These are phyloP conservation scores for Didymella sp. DNA, from an alignment of 2,329 filamentous ascomycete genomes.

Conservation along the genomic window DNA sequence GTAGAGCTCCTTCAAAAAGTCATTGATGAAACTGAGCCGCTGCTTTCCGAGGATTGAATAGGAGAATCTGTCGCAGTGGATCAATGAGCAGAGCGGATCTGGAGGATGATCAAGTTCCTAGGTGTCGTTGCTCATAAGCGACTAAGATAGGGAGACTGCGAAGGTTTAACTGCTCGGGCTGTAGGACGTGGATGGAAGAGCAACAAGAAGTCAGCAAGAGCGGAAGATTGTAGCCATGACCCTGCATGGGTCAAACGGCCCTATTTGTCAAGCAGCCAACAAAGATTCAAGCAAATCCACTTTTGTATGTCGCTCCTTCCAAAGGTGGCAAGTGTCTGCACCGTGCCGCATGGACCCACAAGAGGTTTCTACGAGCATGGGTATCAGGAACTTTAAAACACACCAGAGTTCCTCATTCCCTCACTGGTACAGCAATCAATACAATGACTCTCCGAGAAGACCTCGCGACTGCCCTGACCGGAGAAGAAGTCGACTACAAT, in stretches of 20 bases:
- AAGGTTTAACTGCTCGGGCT: neutral
- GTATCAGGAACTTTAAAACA: neutral
- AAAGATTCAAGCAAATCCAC: neutral
- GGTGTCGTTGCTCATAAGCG: no score
- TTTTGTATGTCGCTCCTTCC: neutral
- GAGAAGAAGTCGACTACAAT: neutral
- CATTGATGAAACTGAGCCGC: no score
- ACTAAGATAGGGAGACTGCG: neutral
- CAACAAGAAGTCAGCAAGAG: neutral
- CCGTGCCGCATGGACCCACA: neutral
- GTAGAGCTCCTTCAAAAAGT: no score
- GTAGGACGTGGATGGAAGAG: neutral
- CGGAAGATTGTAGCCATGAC: neutral
- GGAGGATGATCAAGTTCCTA: no score
- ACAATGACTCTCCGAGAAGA: neutral
- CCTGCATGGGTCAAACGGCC: neutral
- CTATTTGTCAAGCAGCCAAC: neutral
- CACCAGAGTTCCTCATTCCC: neutral
- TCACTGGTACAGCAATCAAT: neutral
- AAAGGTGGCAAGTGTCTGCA: neutral
- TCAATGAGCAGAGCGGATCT: no score
- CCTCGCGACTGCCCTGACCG: neutral
- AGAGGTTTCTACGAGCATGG: neutral
- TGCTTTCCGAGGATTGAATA: no score
- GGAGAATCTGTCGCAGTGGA: no score